These are phyloP conservation scores for Russula foetens DNA, from an alignment of 768 basidiomycete genomes.

Conservation along the genomic window DNA sequence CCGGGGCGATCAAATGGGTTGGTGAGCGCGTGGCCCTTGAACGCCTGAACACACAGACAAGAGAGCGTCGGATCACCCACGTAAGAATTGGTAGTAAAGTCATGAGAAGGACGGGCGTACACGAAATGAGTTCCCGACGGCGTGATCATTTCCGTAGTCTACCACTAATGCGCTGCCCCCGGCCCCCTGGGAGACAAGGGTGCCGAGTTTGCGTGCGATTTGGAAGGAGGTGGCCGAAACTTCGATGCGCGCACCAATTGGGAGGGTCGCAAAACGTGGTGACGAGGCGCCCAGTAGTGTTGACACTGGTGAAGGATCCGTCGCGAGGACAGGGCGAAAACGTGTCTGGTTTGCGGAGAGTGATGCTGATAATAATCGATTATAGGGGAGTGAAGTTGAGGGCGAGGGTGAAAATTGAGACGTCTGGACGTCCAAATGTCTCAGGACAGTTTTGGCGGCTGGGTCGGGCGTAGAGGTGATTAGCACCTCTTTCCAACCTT, in stretches of 20 bases:
- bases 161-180: constrained; percentile 60
- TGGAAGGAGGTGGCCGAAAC: constrained; percentile 66
- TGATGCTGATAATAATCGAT: neutral
- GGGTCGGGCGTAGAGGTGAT: constrained; percentile 45
- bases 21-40: constrained; percentile 78
- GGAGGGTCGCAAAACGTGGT: constrained; percentile 57
- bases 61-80: neutral
- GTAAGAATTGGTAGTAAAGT: neutral
- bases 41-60: constrained; percentile 48
- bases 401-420: neutral
- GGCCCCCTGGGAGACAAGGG: constrained; percentile 31
- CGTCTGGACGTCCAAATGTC: constrained; percentile 16
- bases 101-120: constrained; percentile 37
- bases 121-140: constrained; percentile 68
- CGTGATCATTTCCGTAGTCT: constrained; percentile 79
- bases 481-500: constrained; percentile 83
- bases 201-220: constrained; percentile 58
- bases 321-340: constrained; percentile 61
- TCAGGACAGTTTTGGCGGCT: constrained; percentile 24
- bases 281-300: constrained; percentile 57
- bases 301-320: constrained; percentile 44
- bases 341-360: constrained; percentile 21
- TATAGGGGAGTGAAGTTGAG: constrained; percentile 4
- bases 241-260: constrained; percentile 69
- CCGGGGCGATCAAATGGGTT: constrained; percentile 83